These are phyloP conservation scores for Rhizopogon vinicolor DNA, from an alignment of 768 basidiomycete species.

Conservation along the genomic window DNA sequence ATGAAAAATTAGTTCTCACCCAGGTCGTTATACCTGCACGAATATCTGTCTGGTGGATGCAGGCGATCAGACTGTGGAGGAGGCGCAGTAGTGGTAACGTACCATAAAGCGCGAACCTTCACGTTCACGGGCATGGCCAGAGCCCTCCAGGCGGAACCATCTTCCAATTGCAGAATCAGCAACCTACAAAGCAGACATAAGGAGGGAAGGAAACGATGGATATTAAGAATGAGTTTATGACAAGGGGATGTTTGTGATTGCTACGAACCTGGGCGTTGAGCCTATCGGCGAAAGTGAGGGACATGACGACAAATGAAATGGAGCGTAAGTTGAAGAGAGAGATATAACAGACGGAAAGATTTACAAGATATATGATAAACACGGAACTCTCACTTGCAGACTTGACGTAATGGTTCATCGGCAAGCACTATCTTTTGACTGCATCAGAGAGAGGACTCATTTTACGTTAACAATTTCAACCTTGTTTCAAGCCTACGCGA, in stretches of 20 bases:
- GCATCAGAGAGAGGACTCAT: no score
- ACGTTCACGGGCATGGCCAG: slow-evolving; percentile 59
- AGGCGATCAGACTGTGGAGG: slow-evolving; percentile 6
- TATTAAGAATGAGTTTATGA: background rate
- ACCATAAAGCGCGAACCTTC: slow-evolving; percentile 60
- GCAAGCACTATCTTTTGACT: no score
- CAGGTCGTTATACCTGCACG: slow-evolving; percentile 80
- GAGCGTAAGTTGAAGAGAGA: slow-evolving; percentile 10
- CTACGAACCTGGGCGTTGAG: slow-evolving; percentile 36
- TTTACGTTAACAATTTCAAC: no score
- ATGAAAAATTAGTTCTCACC: slow-evolving; percentile 38
- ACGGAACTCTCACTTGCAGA: background rate
- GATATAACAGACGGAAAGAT: slow-evolving; percentile 15
- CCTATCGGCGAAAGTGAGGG: slow-evolving; percentile 34
- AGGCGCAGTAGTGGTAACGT: slow-evolving; percentile 10
- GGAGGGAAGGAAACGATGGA: background rate
- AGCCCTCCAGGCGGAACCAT: slow-evolving; percentile 74
- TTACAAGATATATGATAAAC: background rate
- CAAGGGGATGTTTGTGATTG: background rate
- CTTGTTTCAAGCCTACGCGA: no score
- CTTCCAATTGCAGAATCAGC: slow-evolving; percentile 44
- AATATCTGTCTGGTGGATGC: slow-evolving; percentile 55
- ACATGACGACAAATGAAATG: slow-evolving; percentile 24
- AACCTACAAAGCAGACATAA: slow-evolving; percentile 18
- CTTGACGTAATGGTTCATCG: background rate